Conservation (phyloP, 2,329 filamentous ascomycete genomes). For the Drechslerella dactyloides region DNA sequence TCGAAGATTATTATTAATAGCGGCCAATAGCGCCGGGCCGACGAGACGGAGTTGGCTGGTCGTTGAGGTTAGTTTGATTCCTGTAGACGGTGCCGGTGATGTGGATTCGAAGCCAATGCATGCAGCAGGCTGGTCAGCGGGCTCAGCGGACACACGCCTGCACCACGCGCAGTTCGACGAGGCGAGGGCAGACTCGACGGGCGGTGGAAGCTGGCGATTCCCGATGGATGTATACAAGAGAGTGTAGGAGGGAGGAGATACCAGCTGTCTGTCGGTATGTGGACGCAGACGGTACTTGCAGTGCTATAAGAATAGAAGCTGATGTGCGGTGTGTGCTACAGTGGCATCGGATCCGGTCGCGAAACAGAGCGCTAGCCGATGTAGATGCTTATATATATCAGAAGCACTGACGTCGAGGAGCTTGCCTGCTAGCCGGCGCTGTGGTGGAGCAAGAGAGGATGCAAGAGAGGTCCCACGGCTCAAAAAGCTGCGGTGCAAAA, state of each 20-base stretch:
- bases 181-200: slow-evolving; percentile 15
- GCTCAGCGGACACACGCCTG: slow-evolving; percentile 29
- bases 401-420: not conserved
- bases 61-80: slow-evolving; percentile 7
- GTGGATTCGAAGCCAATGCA: slow-evolving; percentile 32
- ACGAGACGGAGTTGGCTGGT: not conserved
- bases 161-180: slow-evolving; percentile 34
- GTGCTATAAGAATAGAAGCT: not conserved
- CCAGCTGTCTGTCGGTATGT: not conserved
- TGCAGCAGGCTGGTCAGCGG: slow-evolving; percentile 46
- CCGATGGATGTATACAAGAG: slow-evolving; percentile 17
- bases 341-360: slow-evolving; percentile 26
- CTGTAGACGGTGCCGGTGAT: slow-evolving; percentile 17
- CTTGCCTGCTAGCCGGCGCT: no score
- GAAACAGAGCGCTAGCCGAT: not conserved
- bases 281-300: no score
- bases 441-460: no score
- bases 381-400: not conserved
- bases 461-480: slow-evolving; percentile 34
- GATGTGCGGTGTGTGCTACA: not conserved
- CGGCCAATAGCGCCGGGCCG: not conserved
- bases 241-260: not conserved
- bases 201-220: slow-evolving; percentile 47
- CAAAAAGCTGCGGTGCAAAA: slow-evolving; percentile 4
- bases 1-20: slow-evolving; percentile 1